phyloP scores from a whole-genome alignment of 1,284 basidiomycete species.

The Apiotrichum porosum region DNA sequence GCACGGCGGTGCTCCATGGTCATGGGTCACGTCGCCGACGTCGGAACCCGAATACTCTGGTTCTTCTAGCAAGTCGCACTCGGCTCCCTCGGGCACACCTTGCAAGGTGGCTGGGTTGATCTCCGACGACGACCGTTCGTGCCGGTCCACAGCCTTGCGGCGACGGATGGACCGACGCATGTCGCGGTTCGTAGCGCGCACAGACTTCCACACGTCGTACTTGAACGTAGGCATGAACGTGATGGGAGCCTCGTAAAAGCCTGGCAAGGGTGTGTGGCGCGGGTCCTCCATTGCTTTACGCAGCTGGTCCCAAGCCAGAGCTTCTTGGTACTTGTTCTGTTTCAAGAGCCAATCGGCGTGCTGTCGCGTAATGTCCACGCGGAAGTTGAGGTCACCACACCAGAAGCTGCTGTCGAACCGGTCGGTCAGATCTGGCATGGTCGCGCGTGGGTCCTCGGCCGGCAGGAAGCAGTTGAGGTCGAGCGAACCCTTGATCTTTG shows the following conservation, averaged over 20 bases:
- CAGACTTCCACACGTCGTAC: constrained; percentile 50
- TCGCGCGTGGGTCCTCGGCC: constrained; percentile 34
- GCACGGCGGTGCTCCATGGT: too few relatives aligned
- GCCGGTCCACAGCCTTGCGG: constrained; percentile 15
- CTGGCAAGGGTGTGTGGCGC: constrained; percentile 40
- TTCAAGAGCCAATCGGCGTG: constrained; percentile 57
- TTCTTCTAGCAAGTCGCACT: constrained; percentile 7
- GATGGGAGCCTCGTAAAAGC: constrained; percentile 52
- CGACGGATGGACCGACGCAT: constrained; percentile 25
- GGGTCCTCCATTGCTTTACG: constrained; percentile 49
- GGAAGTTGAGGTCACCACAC: constrained; percentile 54
- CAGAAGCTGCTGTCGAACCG: constrained; percentile 55
- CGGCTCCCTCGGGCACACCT: constrained; percentile 15
- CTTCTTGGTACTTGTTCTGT: constrained; percentile 50
- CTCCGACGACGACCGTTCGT: constrained; percentile 7
- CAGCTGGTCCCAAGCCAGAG: constrained; percentile 55
- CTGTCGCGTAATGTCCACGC: constrained; percentile 52
- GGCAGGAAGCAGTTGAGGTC: constrained; percentile 53
- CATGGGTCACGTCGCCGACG: not conserved
- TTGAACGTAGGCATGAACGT: constrained; percentile 54
- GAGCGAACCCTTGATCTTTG: constrained; percentile 54
- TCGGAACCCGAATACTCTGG: not conserved
- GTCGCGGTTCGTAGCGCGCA: constrained; percentile 45
- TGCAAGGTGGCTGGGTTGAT: constrained; percentile 1
- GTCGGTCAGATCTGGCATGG: constrained; percentile 49